Conservation (phyloP, 2,329 filamentous ascomycete genomes). For the Periglandula ipomoeae region DNA sequence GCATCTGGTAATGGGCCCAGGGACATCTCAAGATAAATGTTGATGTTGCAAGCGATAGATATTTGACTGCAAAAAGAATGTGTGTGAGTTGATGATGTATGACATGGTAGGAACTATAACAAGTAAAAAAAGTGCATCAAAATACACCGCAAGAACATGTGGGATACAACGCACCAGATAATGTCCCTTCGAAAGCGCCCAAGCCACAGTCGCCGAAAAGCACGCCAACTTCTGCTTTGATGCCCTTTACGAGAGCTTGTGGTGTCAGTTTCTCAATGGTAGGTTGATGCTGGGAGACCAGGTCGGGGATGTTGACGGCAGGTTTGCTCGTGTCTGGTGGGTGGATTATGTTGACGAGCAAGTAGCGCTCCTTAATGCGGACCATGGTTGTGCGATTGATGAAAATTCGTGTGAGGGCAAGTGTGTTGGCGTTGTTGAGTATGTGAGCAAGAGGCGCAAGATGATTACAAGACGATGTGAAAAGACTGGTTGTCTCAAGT, state of each 20-base stretch:
- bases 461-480: not conserved
- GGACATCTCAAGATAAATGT: slow-evolving; percentile 85
- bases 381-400: slow-evolving; percentile 57
- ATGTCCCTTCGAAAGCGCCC: slow-evolving; percentile 59
- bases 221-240: slow-evolving; percentile 60
- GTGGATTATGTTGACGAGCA: slow-evolving; percentile 90
- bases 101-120: slow-evolving; percentile 3
- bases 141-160: not conserved
- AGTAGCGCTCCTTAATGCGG: slow-evolving; percentile 89
- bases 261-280: slow-evolving; percentile 63
- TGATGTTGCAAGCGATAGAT: slow-evolving; percentile 82
- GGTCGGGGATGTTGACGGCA: slow-evolving; percentile 39
- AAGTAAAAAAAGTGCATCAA: not conserved
- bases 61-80: slow-evolving; percentile 59
- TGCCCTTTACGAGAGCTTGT: slow-evolving; percentile 54
- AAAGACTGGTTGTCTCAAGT: no score
- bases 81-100: no score
- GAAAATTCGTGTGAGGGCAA: not conserved
- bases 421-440: not conserved
- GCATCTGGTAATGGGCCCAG: slow-evolving; percentile 71
- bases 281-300: slow-evolving; percentile 70
- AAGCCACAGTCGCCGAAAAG: slow-evolving; percentile 86
- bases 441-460: not conserved
- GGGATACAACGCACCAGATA: slow-evolving; percentile 47
- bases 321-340: slow-evolving; percentile 43